phyloP scores from a whole-genome alignment of 306 rosid genomes.

The Cercis canadensis region DNA sequence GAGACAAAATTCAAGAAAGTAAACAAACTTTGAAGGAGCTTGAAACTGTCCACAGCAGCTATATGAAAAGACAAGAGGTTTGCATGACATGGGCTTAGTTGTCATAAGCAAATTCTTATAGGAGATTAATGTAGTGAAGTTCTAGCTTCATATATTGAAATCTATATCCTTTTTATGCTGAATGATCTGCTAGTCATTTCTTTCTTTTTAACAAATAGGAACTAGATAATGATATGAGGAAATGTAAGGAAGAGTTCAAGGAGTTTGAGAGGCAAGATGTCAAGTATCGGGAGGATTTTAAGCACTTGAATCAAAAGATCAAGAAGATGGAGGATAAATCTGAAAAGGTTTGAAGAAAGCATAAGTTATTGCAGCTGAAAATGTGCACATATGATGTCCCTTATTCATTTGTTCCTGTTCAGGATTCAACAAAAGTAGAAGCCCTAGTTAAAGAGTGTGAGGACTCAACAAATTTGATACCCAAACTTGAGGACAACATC shows the following conservation, averaged over 20 bases:
- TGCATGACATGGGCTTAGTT: slow-evolving; percentile 35
- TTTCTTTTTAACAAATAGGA: slow-evolving; percentile 56
- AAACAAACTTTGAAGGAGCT: slow-evolving; percentile 74
- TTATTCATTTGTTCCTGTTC: slow-evolving; percentile 42
- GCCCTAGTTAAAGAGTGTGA: slow-evolving; percentile 72
- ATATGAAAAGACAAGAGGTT: slow-evolving; percentile 83
- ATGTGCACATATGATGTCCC: slow-evolving; percentile 13
- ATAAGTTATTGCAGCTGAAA: slow-evolving; percentile 19
- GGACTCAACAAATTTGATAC: slow-evolving; percentile 74
- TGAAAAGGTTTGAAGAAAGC: slow-evolving; percentile 65
- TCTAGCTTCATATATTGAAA: background rate
- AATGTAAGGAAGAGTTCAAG: slow-evolving; percentile 86
- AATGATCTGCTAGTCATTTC: slow-evolving; percentile 3
- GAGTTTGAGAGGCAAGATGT: slow-evolving; percentile 97
- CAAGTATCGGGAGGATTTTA: slow-evolving; percentile 82
- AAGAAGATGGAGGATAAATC: slow-evolving; percentile 85
- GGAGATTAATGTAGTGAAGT: background rate
- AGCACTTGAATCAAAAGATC: slow-evolving; percentile 84
- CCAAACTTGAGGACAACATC: slow-evolving; percentile 73
- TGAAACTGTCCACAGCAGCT: slow-evolving; percentile 70
- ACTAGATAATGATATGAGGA: slow-evolving; percentile 79
- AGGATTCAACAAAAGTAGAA: slow-evolving; percentile 80
- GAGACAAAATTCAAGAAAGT: slow-evolving; percentile 79
- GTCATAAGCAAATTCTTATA: background rate
- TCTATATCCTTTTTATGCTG: slow-evolving; percentile 6